A percentile compares a stretch with the other conserved stretches of the same genome.
These are phyloP conservation scores for Exophiala dermatitidis DNA, from an alignment of 2,329 filamentous ascomycete species.

Conservation along the genomic window DNA sequence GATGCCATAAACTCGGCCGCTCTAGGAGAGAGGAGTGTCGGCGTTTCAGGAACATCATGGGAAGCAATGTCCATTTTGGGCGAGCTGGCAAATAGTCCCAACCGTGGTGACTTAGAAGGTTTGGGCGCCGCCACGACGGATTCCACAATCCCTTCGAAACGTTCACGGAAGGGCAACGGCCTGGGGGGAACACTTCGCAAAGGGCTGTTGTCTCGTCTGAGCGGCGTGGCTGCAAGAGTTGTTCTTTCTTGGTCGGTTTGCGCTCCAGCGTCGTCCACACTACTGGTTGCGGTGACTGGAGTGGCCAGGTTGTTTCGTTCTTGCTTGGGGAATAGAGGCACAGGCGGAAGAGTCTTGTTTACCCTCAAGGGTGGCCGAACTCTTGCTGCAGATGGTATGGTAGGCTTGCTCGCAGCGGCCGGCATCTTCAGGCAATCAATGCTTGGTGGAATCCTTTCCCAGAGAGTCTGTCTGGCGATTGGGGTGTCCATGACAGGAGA, in stretches of 20 bases:
- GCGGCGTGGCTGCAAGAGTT: not conserved
- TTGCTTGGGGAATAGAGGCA: conserved; percentile 23
- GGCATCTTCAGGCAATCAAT: conserved; percentile 5
- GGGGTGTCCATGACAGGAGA: conserved; percentile 13
- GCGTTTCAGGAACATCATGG: conserved; percentile 34
- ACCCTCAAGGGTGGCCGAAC: conserved; percentile 5
- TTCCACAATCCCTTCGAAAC: conserved; percentile 9
- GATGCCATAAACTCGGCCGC: conserved; percentile 39
- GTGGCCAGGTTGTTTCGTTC: conserved; percentile 5
- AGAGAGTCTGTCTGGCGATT: conserved; percentile 10
- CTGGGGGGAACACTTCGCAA: conserved; percentile 19
- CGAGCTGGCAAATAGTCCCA: conserved; percentile 21
- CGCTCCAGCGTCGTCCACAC: conserved; percentile 8
- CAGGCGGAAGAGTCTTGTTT: conserved; percentile 25
- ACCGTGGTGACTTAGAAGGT: conserved; percentile 27
- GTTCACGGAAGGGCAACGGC: conserved; percentile 27
- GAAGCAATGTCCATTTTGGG: conserved; percentile 35
- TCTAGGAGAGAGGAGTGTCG: conserved; percentile 40
- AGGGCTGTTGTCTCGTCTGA: conserved; percentile 1
- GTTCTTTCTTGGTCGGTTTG: conserved; percentile 1
- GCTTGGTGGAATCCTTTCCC: not conserved
- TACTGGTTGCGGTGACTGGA: conserved; percentile 14
- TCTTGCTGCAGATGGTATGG: not conserved
- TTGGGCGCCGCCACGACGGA: conserved; percentile 13
- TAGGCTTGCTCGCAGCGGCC: not conserved